Evolutionary conservation across 371 early-diverging fungal genomes (phyloP), one percentile per base, ranked within the genome.

Genomic region (Coelomomyces lativittatus): DNA sequence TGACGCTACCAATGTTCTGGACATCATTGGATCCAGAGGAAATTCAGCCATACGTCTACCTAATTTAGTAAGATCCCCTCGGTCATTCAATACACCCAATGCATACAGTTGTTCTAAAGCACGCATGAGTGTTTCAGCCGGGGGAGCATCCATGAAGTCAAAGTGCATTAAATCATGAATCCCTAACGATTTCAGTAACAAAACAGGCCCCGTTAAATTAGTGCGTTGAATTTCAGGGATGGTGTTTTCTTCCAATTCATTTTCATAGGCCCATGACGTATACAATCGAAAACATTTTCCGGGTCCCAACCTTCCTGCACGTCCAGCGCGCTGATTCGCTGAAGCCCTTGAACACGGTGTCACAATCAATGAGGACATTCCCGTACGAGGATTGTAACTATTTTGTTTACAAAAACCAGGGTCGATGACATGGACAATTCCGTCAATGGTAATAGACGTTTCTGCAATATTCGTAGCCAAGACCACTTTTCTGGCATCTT

Each of bases 381-480:
- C 90, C 4, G 88, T 83, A 54, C 80, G 71, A 33, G 97, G 91
- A 50, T 89, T 90, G 58, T 83, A 91, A 28, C 78, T 78, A 54
- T 92, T 90, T 63, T 88, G 88, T 66, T 98, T 98, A 44, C 73
- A 73, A 61, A 97, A 90, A 2, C 99, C 99, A 7, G 91, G 63
- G 50, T 83, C 84, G 29, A 83, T 71, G 4, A 83, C 84, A 54
- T 76, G 81, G 19, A 69, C 70, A 47, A 83, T 66, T 17, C 89
- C 88, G 56, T 92, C 90, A 44, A 99, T 97, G 1, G 99, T 99
- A 50, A 99, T 84, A 3, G 93, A 92, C 0, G 98, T 97, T 59
- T 99, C 99, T 21, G 98, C 97, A 65, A 99, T 98, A 61, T 99
- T 99, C 23, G 99, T 99, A 7, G 97, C 88, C 26, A 99, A 61